Percentiles rank a stretch among this genome's conserved stretches.
phyloP scores from a whole-genome alignment of 202 grass and related monocot genomes.

The Brachypodium distachyon region DNA sequence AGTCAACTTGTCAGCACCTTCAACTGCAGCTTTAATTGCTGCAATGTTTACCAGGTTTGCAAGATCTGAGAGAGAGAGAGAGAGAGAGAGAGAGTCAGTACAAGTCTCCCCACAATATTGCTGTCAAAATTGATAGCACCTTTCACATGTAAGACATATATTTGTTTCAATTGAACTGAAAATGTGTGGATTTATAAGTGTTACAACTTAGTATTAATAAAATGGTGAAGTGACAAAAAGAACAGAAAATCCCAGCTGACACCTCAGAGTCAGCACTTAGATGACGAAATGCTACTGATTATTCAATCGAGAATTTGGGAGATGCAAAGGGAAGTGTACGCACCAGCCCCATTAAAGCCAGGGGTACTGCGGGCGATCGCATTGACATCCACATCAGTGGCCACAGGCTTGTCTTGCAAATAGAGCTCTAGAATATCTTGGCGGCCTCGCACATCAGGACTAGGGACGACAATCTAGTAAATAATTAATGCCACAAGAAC shows the following conservation, averaged over 20 bases:
- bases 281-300: neutral
- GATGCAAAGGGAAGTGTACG: neutral
- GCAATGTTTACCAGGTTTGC: constrained; percentile 99
- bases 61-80: constrained; percentile 61
- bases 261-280: neutral
- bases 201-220: neutral
- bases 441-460: constrained; percentile 79
- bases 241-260: neutral
- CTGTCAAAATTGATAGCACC: neutral
- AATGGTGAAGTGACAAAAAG: neutral
- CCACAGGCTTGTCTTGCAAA: constrained; percentile 91
- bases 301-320: neutral
- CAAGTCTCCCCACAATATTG: neutral
- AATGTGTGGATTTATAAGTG: neutral
- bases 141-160: neutral
- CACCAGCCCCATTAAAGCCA: constrained; percentile 98
- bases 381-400: constrained; percentile 78
- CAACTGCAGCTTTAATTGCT: constrained; percentile 96
- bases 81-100: constrained; percentile 17
- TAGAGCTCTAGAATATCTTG: constrained; percentile 98
- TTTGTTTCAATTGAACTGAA: neutral
- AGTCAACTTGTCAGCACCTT: constrained; percentile 76
- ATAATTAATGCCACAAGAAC: constrained; percentile 14
- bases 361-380: constrained; percentile 89
- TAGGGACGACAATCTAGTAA: constrained; percentile 92